phyloP scores from a whole-genome alignment of 257 asterid genomes.

The Solanum peruvianum region DNA sequence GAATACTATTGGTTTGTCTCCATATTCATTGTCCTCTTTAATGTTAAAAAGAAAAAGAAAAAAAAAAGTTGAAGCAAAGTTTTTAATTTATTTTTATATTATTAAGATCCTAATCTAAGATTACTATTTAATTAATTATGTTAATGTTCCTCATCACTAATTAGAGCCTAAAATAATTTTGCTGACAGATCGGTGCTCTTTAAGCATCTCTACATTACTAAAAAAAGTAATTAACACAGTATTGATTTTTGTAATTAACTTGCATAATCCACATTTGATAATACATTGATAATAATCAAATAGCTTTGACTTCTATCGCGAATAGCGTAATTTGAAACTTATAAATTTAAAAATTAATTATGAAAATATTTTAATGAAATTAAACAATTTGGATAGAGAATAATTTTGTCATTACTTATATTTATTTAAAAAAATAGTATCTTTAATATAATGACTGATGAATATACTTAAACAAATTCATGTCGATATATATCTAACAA shows the following conservation, averaged over 20 bases:
- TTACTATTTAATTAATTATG: not conserved
- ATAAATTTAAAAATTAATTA: not conserved
- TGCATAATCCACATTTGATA: not conserved
- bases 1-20: conserved; percentile 15
- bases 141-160: not conserved
- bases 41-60: not conserved
- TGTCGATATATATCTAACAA: too few relatives aligned
- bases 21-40: not conserved
- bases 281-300: not conserved
- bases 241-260: not conserved
- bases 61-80: not conserved
- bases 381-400: not conserved
- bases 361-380: too few relatives aligned
- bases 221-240: not conserved
- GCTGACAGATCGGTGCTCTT: not conserved
- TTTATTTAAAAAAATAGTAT: not conserved
- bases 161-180: not conserved
- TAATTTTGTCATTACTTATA: not conserved
- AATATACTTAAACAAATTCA: too few relatives aligned
- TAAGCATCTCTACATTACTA: not conserved
- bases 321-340: not conserved
- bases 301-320: not conserved
- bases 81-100: not conserved
- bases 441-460: too few relatives aligned
- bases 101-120: not conserved